A percentile compares a stretch with the other conserved stretches of the same genome.
phyloP scores from a whole-genome alignment of 2,329 filamentous ascomycete genomes.

The Alternaria solani region DNA sequence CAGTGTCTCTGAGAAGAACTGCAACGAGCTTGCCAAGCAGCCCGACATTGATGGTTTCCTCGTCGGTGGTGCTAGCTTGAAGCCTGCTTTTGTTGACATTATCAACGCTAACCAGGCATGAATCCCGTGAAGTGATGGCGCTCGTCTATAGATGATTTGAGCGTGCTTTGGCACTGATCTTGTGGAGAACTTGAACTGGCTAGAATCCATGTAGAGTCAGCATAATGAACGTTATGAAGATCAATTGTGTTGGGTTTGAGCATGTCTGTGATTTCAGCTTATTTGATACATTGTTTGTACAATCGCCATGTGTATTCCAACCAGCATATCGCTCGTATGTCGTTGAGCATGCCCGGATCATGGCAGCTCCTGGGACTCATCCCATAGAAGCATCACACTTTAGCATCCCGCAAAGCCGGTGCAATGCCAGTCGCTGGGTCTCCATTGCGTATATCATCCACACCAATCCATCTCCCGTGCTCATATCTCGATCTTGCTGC shows the following conservation, averaged over 20 bases:
- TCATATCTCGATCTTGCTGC: constrained; percentile 54
- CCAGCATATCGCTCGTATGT: not conserved
- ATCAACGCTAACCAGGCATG: constrained; percentile 65
- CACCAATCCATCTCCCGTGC: not conserved
- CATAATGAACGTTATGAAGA: constrained; percentile 14
- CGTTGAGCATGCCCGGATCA: not conserved
- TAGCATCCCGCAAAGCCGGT: not conserved
- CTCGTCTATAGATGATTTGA: constrained; percentile 48
- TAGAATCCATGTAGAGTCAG: constrained; percentile 7
- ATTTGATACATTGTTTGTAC: constrained; percentile 32
- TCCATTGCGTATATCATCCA: not conserved
- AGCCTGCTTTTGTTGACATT: constrained; percentile 86
- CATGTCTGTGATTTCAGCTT: not conserved
- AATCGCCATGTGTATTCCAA: constrained; percentile 23
- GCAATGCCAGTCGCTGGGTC: not conserved
- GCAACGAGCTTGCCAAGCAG: constrained; percentile 89
- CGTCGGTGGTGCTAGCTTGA: constrained; percentile 93
- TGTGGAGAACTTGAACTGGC: constrained; percentile 3
- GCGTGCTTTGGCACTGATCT: constrained; percentile 4
- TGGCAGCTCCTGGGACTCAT: accelerated
- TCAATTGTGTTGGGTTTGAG: not conserved
- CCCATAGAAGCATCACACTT: not conserved
- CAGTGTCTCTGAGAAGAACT: constrained; percentile 98
- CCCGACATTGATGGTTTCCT: constrained; percentile 97
- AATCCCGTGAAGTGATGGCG: constrained; percentile 44